phyloP scores from a whole-genome alignment of 2,329 filamentous ascomycete genomes.

The Paecilomyces variotii region DNA sequence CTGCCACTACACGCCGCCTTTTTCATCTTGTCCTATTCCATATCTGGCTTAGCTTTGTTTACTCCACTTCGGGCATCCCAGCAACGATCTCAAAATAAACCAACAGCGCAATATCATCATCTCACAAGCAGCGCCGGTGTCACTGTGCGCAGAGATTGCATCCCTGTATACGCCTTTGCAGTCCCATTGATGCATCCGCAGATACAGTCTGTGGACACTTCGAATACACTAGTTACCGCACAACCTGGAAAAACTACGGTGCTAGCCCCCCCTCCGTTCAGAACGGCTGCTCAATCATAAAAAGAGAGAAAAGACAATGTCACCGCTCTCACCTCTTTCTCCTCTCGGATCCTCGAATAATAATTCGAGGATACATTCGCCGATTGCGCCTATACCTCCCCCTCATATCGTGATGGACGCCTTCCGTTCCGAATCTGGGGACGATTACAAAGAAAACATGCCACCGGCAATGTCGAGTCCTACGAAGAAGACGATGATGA shows the following conservation, averaged over 20 bases:
- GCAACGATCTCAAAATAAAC: slow-evolving; percentile 17
- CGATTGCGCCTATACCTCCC: slow-evolving; percentile 10
- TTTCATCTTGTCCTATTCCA: neutral
- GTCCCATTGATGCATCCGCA: neutral
- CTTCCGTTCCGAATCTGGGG: slow-evolving; percentile 5
- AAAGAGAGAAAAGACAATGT: slow-evolving; percentile 22
- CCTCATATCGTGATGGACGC: slow-evolving; percentile 11
- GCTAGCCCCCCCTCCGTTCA: slow-evolving; percentile 3
- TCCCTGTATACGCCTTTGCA: neutral
- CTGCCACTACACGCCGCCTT: neutral
- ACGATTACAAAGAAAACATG: slow-evolving; percentile 14
- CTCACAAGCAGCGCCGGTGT: neutral
- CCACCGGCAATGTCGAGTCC: slow-evolving; percentile 15
- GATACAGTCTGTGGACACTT: neutral
- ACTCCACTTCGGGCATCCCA: slow-evolving; percentile 13
- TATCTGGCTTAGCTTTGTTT: slow-evolving; percentile 23
- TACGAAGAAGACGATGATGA: slow-evolving; percentile 13
- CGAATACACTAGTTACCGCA: neutral
- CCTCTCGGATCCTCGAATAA: slow-evolving; percentile 33
- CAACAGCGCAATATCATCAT: slow-evolving; percentile 9
- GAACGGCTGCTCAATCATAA: neutral
- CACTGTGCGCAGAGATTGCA: neutral
- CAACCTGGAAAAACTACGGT: neutral
- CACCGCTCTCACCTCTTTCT: slow-evolving; percentile 34
- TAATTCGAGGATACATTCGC: slow-evolving; percentile 30